Evolutionary conservation across 2,329 filamentous ascomycete genomes (phyloP).

Genomic region (Pseudocercospora musae): DNA sequence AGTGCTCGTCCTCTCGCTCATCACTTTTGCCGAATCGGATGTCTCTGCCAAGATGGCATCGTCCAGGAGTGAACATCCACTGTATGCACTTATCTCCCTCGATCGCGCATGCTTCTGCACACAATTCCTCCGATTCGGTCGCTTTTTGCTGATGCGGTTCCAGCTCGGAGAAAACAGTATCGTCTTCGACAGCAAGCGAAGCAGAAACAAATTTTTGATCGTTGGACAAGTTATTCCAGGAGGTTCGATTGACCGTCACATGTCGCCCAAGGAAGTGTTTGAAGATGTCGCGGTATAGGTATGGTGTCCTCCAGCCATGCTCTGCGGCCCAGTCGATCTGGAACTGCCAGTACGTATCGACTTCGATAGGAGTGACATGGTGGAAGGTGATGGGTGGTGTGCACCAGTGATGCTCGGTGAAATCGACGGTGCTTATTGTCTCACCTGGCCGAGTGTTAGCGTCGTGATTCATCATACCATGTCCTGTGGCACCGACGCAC

Average conservation of each 20-base stretch:
- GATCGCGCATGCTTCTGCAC: conserved; percentile 30
- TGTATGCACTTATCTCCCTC: conserved; percentile 32
- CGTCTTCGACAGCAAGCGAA: conserved; percentile 18
- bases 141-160: conserved; percentile 27
- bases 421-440: conserved; percentile 42
- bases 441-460: conserved; percentile 31
- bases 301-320: conserved; percentile 34
- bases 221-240: conserved; percentile 36
- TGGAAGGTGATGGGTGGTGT: conserved; percentile 40
- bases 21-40: conserved; percentile 35
- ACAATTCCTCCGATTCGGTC: conserved; percentile 27
- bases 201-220: conserved; percentile 29
- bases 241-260: conserved; percentile 30
- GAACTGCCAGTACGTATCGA: conserved; percentile 35
- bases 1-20: conserved; percentile 28
- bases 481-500: neutral
- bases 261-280: conserved; percentile 33
- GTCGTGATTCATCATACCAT: neutral
- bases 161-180: conserved; percentile 24
- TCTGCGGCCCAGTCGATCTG: conserved; percentile 30
- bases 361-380: conserved; percentile 33
- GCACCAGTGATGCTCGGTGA: conserved; percentile 45
- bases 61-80: conserved; percentile 35
- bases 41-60: conserved; percentile 34
- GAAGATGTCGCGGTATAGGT: conserved; percentile 35